Percentiles rank a stretch among this genome's conserved stretches.
phyloP scores from a whole-genome alignment of 1,284 basidiomycete species.

The Cryptococcus sp. region DNA sequence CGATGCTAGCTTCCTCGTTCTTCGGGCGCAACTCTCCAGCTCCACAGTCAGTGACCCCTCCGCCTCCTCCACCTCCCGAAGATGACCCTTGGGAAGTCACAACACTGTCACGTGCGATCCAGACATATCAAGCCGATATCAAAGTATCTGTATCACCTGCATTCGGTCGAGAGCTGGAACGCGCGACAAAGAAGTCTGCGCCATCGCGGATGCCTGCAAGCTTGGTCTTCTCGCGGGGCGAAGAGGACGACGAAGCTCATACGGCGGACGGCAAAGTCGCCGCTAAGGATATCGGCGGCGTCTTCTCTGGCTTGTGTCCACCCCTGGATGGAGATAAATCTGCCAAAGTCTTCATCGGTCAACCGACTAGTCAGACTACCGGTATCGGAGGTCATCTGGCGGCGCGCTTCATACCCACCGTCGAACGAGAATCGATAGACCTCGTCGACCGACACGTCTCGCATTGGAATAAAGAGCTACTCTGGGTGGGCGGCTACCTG shows the following conservation, averaged over 20 bases:
- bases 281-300: conserved; percentile 64
- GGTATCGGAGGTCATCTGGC: conserved; percentile 90
- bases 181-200: conserved; percentile 94
- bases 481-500: conserved; percentile 76
- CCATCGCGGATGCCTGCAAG: conserved; percentile 76
- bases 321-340: conserved; percentile 66
- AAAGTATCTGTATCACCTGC: conserved; percentile 72
- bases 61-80: conserved; percentile 46
- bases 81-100: conserved; percentile 62
- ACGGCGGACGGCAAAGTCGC: conserved; percentile 67
- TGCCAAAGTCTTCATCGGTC: conserved; percentile 47
- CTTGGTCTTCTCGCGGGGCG: conserved; percentile 88
- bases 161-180: conserved; percentile 74
- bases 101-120: conserved; percentile 70
- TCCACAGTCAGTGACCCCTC: conserved; percentile 53
- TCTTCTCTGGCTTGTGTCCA: conserved; percentile 83
- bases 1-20: conserved; percentile 65
- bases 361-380: conserved; percentile 78
- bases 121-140: conserved; percentile 80
- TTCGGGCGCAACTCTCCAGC: conserved; percentile 56
- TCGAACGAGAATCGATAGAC: conserved; percentile 93
- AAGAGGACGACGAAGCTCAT: conserved; percentile 71
- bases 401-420: conserved; percentile 92
- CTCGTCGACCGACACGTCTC: conserved; percentile 70
- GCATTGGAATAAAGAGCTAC: conserved; percentile 84